These are phyloP conservation scores for Novakomyces olei DNA, from an alignment of 805 yeast genomes.

Conservation along the genomic window DNA sequence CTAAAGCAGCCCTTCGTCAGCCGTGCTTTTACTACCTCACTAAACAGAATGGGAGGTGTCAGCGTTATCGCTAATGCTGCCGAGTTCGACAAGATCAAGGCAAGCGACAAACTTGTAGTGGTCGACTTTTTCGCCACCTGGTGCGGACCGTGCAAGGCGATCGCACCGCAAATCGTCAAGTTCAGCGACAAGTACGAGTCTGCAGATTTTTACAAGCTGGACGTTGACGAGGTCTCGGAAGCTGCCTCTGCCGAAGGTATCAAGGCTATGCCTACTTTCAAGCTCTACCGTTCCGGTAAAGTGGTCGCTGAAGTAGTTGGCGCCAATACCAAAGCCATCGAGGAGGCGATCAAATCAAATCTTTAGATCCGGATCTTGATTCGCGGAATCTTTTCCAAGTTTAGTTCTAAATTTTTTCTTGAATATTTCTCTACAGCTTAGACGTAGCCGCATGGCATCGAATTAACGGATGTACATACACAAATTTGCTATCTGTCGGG, in stretches of 20 bases:
- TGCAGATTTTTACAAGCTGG: slow-evolving; percentile 62
- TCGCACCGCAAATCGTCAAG: slow-evolving; percentile 80
- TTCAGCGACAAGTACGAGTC: slow-evolving; percentile 34
- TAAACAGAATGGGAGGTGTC: too few species aligned
- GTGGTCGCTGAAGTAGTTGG: slow-evolving; percentile 30
- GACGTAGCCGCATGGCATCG: too few species aligned
- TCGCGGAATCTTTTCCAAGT: too few species aligned
- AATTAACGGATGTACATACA: too few species aligned
- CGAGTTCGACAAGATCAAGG: slow-evolving; percentile 48
- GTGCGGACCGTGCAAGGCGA: slow-evolving; percentile 98
- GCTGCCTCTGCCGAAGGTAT: slow-evolving; percentile 51
- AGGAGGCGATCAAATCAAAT: slow-evolving; percentile 10
- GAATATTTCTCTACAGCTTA: too few species aligned
- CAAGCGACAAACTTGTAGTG: slow-evolving; percentile 51
- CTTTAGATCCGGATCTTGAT: slow-evolving; percentile 1
- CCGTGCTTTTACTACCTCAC: too few species aligned
- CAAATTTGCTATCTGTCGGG: too few species aligned
- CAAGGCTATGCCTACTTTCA: slow-evolving; percentile 42
- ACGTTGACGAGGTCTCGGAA: slow-evolving; percentile 62
- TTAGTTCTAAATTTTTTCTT: too few species aligned
- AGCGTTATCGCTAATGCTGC: slow-evolving; percentile 6
- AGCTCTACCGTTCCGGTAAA: slow-evolving; percentile 66
- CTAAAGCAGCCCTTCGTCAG: too few species aligned
- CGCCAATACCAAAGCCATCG: slow-evolving; percentile 12
- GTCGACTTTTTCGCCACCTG: slow-evolving; percentile 93